A percentile compares a stretch with the other conserved stretches of the same genome.
Conservation (phyloP, 164 flowering plant genomes). For the Akebia trifoliata region DNA sequence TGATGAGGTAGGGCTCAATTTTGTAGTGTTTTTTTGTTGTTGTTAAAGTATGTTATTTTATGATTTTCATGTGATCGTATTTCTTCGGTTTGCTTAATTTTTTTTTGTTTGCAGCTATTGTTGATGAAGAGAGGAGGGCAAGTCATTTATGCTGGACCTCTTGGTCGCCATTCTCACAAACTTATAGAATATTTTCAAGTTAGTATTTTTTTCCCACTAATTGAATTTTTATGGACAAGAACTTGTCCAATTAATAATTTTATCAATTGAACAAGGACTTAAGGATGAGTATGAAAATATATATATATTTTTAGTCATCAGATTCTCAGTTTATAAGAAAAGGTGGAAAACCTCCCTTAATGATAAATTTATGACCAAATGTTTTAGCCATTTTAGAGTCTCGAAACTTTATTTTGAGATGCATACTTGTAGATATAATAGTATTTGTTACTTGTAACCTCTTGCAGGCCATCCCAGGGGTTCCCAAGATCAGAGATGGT, state of each 20-base stretch:
- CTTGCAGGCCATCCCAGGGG: slow-evolving; percentile 52
- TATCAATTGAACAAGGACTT: not conserved
- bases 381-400: too few relatives aligned
- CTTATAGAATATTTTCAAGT: slow-evolving; percentile 74
- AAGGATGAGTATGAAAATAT: not conserved
- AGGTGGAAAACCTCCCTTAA: not conserved
- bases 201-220: slow-evolving; percentile 13
- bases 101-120: slow-evolving; percentile 39
- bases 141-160: slow-evolving; percentile 68
- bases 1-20: slow-evolving; percentile 48
- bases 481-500: slow-evolving; percentile 54
- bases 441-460: slow-evolving; percentile 2
- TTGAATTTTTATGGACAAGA: not conserved
- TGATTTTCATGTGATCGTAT: not conserved
- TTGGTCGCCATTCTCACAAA: slow-evolving; percentile 57
- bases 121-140: slow-evolving; percentile 91
- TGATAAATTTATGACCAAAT: not conserved
- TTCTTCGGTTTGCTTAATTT: not conserved
- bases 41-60: not conserved
- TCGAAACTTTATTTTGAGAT: too few relatives aligned
- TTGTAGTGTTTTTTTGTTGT: not conserved
- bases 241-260: not conserved
- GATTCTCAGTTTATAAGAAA: not conserved
- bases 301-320: not conserved
- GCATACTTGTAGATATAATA: not conserved